These are phyloP conservation scores for Solanum ossicruentum DNA, from an alignment of 257 asterid genomes.

Conservation along the genomic window DNA sequence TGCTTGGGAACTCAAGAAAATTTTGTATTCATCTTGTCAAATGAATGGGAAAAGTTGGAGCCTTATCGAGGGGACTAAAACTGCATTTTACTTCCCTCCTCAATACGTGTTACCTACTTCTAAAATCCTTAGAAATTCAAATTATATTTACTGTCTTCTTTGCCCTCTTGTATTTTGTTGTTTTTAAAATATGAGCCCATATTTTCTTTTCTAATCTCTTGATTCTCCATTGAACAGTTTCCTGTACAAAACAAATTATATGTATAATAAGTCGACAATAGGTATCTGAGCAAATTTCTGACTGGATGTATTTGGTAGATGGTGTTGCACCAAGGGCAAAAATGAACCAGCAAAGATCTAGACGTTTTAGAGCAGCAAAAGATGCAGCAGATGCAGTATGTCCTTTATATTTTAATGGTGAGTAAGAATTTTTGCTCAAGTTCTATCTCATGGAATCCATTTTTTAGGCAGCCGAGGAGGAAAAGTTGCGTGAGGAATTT, in stretches of 20 bases:
- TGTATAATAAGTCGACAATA: background rate
- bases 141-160: background rate
- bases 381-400: conserved; percentile 23
- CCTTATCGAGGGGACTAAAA: background rate
- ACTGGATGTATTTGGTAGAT: conserved; percentile 18
- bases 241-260: background rate
- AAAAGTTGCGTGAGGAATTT: conserved; percentile 20
- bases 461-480: conserved; percentile 35
- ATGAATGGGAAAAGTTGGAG: background rate
- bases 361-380: conserved; percentile 42
- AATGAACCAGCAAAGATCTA: conserved; percentile 44
- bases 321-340: conserved; percentile 76
- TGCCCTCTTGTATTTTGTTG: background rate
- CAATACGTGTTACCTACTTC: background rate
- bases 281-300: background rate
- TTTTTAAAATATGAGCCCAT: background rate
- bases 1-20: background rate
- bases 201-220: background rate
- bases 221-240: background rate
- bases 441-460: background rate
- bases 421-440: background rate
- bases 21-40: background rate
- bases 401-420: background rate
- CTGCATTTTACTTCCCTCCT: background rate
- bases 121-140: background rate